phyloP scores from a whole-genome alignment of 805 yeast species.

The Torulaspora indica region DNA sequence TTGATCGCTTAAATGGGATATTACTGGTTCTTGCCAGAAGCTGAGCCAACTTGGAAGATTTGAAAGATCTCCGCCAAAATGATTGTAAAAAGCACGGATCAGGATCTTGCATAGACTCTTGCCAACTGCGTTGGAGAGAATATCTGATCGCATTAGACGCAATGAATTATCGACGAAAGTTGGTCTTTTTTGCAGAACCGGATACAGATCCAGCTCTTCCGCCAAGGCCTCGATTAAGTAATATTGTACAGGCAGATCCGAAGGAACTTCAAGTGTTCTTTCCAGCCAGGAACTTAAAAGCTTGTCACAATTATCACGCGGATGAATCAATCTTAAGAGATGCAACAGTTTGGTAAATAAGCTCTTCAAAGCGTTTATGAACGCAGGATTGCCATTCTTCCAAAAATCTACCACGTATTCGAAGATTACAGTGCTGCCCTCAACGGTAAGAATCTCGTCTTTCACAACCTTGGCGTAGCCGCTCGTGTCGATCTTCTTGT shows the following conservation, averaged over 20 bases:
- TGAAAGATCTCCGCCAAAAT: slow-evolving; percentile 17
- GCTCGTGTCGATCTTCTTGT: slow-evolving; percentile 19
- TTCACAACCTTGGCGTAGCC: slow-evolving; percentile 10
- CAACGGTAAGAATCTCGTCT: slow-evolving; percentile 18
- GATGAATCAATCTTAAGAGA: slow-evolving; percentile 35
- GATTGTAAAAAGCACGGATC: slow-evolving; percentile 35
- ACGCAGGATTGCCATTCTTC: slow-evolving; percentile 65
- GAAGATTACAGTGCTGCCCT: slow-evolving; percentile 38
- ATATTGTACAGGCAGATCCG: slow-evolving; percentile 56
- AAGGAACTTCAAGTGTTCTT: slow-evolving; percentile 41
- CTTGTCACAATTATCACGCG: slow-evolving; percentile 16
- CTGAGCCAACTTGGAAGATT: slow-evolving; percentile 41
- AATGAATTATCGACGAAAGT: slow-evolving; percentile 46
- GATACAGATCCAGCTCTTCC: slow-evolving; percentile 42
- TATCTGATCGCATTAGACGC: slow-evolving; percentile 46
- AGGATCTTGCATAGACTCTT: slow-evolving; percentile 47
- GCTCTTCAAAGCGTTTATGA: slow-evolving; percentile 63
- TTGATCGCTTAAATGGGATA: slow-evolving; percentile 34
- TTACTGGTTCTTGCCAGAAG: slow-evolving; percentile 46
- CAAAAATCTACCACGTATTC: slow-evolving; percentile 61
- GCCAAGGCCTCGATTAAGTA: slow-evolving; percentile 54
- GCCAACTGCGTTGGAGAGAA: slow-evolving; percentile 64
- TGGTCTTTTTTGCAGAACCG: slow-evolving; percentile 44
- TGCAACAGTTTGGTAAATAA: slow-evolving; percentile 51
- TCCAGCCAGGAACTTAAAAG: slow-evolving; percentile 45